Base-by-base conservation (phyloP, 345 rosid species). In the Boechera divaricarpa region DNA sequence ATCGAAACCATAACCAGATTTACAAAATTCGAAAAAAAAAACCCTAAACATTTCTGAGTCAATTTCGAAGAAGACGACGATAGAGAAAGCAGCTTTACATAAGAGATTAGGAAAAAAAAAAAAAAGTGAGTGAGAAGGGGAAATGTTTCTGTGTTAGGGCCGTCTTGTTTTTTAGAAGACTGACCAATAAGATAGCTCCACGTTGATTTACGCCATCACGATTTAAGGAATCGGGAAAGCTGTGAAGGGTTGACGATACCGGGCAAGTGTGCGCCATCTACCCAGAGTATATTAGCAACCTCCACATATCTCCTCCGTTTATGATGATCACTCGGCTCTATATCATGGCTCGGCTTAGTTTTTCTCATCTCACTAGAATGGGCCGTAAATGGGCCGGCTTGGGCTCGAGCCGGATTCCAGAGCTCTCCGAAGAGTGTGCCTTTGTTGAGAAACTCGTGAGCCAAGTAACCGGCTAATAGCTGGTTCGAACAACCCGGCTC, bases 191-290 rank as follows among this genome's bases (percentile, higher is more conserved):
- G 1, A 1, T 16, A 39, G 0, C 6, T 63, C 86, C 90, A 86
- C 87, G 82, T 86, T 48, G 32, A 28, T 38, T 44, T 6, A 12
- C 39, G 38, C 38, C 72, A 47, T 89, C 88, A 87, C 85, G 85
- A 56, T 71, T 84, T 86, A 54, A 91, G 39, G 61, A 80, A 85
- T 42, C 85, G 86, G 65, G 87, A 90, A 63, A 94, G 96, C 79
- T 89, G 93, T 66, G 90, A 82, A 26, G 97, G 98, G 80, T 94
- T 94, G 56, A 90, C 82, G 69, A 94, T 82, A 58, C 91, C 97
- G 7, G 90, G 84, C 45, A 94, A 18, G 79, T 90, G 91, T 90
- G 85, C 73, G 86, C 96, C 93, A 3, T 78, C 88, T 7, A 68
- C 79, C 84, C 87, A 87, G 77, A 94, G 64, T 85, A 91, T 70